Percentiles rank a stretch among this genome's conserved stretches.
These are phyloP conservation scores for Dactylellina drechsleri DNA, from an alignment of 2,329 filamentous ascomycete genomes.

Conservation along the genomic window DNA sequence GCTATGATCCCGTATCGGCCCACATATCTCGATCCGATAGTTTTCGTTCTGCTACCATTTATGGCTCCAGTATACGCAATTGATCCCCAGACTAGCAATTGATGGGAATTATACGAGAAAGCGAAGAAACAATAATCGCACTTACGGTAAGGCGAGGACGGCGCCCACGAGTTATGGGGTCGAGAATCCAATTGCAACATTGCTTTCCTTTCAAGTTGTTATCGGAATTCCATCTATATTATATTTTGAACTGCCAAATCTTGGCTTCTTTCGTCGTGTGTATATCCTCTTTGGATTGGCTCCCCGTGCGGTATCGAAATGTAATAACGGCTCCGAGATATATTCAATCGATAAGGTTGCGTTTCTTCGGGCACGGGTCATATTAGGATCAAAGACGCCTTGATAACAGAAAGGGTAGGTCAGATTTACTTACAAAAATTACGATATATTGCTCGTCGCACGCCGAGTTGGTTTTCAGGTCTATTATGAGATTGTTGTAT, in stretches of 20 bases:
- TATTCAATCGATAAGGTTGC: not conserved
- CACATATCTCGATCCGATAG: slow-evolving; percentile 3
- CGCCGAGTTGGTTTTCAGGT: too few species aligned
- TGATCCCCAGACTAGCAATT: slow-evolving; percentile 7
- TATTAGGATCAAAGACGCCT: not conserved
- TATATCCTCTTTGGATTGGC: not conserved
- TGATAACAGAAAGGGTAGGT: not conserved
- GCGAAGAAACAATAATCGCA: not conserved
- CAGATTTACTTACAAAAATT: not conserved
- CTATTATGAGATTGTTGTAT: not conserved
- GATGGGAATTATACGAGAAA: slow-evolving; percentile 1
- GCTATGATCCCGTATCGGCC: slow-evolving; percentile 21
- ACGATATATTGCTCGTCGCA: too few species aligned
- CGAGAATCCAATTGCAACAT: slow-evolving; percentile 51
- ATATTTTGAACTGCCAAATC: not conserved
- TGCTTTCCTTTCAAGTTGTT: slow-evolving; percentile 33
- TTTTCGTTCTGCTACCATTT: slow-evolving; percentile 10
- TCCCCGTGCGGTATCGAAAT: too few species aligned
- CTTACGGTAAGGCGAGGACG: slow-evolving; percentile 43
- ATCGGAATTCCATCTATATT: slow-evolving; percentile 49
- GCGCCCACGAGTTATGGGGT: slow-evolving; percentile 29
- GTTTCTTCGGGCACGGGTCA: not conserved
- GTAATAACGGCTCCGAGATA: too few species aligned
- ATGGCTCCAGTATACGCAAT: not conserved
- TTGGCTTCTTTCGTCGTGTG: too few species aligned